Conservation (phyloP, 768 basidiomycete species). For the Pisolithus sp. region DNA sequence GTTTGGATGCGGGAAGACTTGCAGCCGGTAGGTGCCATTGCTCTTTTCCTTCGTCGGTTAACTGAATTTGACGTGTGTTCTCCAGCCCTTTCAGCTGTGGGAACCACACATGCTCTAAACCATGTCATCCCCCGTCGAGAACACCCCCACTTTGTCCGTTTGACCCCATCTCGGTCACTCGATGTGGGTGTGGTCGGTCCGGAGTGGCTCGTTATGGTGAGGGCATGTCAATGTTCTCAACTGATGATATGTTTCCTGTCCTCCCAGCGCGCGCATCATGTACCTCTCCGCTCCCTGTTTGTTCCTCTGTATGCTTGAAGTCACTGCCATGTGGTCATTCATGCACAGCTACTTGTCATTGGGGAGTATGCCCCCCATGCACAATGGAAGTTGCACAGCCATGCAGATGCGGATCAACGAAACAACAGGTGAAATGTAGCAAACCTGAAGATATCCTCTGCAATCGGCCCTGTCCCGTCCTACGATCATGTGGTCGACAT, state of each 20-base stretch:
- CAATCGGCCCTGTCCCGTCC: conserved; percentile 68
- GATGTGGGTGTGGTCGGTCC: conserved; percentile 79
- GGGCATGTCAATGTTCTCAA: conserved; percentile 9
- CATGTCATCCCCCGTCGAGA: conserved; percentile 71
- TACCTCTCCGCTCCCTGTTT: conserved; percentile 76
- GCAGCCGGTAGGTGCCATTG: conserved; percentile 42
- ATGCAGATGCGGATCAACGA: conserved; percentile 82
- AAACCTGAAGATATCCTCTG: conserved; percentile 68
- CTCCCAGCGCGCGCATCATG: conserved; percentile 49
- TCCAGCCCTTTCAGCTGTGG: conserved; percentile 68
- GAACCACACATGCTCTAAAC: conserved; percentile 61
- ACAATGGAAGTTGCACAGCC: conserved; percentile 58
- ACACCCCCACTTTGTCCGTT: conserved; percentile 59
- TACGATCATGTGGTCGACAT: conserved; percentile 82
- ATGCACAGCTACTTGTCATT: conserved; percentile 69
- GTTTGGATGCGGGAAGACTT: conserved; percentile 54
- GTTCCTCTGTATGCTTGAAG: conserved; percentile 61
- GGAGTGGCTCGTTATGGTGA: conserved; percentile 28
- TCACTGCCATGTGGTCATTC: conserved; percentile 66
- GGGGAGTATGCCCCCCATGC: conserved; percentile 78
- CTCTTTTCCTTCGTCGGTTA: neutral
- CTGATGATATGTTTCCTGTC: conserved; percentile 7
- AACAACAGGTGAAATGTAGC: conserved; percentile 43
- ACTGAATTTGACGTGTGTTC: neutral
- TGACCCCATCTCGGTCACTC: conserved; percentile 58